Conservation (phyloP, 2,329 filamentous ascomycete species). For the Bretziella fagacearum region DNA sequence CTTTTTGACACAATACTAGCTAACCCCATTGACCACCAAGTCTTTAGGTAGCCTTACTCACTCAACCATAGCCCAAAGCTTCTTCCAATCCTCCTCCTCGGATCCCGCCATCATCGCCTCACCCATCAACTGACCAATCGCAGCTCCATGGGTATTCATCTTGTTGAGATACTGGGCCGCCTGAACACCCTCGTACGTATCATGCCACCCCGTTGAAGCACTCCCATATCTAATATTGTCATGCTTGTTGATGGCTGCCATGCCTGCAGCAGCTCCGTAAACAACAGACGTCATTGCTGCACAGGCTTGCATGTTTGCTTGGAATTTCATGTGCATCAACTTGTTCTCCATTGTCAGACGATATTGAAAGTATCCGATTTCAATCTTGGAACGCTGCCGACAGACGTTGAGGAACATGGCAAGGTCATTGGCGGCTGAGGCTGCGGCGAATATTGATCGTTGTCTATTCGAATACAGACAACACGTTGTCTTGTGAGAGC, state of each 20-base stretch:
- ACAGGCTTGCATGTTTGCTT: constrained; percentile 16
- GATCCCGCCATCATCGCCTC: not conserved
- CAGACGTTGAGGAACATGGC: constrained; percentile 20
- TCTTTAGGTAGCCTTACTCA: too few relatives aligned
- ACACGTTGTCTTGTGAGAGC: constrained; percentile 21
- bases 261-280: constrained; percentile 22
- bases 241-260: constrained; percentile 18
- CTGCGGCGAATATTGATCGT: constrained; percentile 22
- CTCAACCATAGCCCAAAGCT: constrained; percentile 22
- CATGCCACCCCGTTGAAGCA: constrained; percentile 22
- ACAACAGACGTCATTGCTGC: constrained; percentile 21
- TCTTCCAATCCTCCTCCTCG: constrained; percentile 17
- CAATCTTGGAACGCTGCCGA: constrained; percentile 19
- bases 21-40: too few relatives aligned
- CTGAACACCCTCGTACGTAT: constrained; percentile 22
- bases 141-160: constrained; percentile 19
- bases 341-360: constrained; percentile 20
- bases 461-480: constrained; percentile 25
- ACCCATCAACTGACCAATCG: constrained; percentile 18
- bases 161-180: constrained; percentile 21
- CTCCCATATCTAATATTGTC: constrained; percentile 22
- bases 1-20: too few relatives aligned
- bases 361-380: constrained; percentile 19
- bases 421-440: constrained; percentile 19
- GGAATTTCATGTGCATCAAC: constrained; percentile 21